phyloP scores from a whole-genome alignment of 768 basidiomycete species.

The Naganishia friedmannii region DNA sequence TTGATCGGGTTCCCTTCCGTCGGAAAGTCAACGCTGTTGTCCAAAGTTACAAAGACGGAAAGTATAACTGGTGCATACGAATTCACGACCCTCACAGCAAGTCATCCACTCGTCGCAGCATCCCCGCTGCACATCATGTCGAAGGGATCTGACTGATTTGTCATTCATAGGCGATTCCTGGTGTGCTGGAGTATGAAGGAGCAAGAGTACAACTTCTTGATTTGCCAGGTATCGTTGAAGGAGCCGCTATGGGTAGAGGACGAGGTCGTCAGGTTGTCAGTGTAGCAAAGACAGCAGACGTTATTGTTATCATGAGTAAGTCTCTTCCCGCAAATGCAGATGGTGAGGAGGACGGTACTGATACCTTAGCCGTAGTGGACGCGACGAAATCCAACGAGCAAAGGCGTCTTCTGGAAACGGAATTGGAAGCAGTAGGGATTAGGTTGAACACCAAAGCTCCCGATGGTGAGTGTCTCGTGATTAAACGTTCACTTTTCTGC shows the following conservation, averaged over 20 bases:
- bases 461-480: slow-evolving; percentile 56
- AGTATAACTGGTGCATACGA: slow-evolving; percentile 89
- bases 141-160: neutral
- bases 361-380: slow-evolving; percentile 40
- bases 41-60: slow-evolving; percentile 85
- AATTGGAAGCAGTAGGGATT: slow-evolving; percentile 95
- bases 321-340: neutral
- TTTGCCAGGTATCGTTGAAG: slow-evolving; percentile 83
- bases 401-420: slow-evolving; percentile 77
- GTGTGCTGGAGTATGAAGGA: slow-evolving; percentile 93
- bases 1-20: slow-evolving; percentile 95
- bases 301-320: slow-evolving; percentile 64
- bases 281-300: slow-evolving; percentile 83
- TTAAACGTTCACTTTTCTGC: neutral
- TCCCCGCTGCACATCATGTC: too few relatives aligned
- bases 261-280: slow-evolving; percentile 95
- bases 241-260: slow-evolving; percentile 64
- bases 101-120: slow-evolving; percentile 33
- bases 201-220: slow-evolving; percentile 89
- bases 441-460: slow-evolving; percentile 84
- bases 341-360: neutral
- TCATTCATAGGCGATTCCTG: slow-evolving; percentile 72
- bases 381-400: slow-evolving; percentile 68
- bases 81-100: slow-evolving; percentile 84
- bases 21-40: slow-evolving; percentile 88